A percentile compares a stretch with the other conserved stretches of the same genome.
Conservation (phyloP, 306 rosid species). For the Trifolium subterraneum region DNA sequence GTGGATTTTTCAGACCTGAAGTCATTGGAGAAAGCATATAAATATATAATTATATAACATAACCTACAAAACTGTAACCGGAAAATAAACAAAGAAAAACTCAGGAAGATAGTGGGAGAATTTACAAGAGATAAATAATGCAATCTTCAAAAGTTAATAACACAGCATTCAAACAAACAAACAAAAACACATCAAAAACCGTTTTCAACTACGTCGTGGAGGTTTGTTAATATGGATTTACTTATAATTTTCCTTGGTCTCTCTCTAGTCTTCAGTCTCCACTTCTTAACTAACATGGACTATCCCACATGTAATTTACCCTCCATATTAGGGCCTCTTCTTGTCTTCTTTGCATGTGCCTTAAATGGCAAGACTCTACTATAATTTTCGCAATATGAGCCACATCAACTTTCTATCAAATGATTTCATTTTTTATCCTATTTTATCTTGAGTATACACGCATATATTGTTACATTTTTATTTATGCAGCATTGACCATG, state of each 20-base stretch:
- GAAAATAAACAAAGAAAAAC: constrained; percentile 7
- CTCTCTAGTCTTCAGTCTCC: not conserved
- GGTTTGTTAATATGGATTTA: not conserved
- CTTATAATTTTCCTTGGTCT: not conserved
- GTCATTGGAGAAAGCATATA: constrained; percentile 39
- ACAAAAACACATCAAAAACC: not conserved
- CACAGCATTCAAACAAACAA: constrained; percentile 3
- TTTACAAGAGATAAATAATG: constrained; percentile 22
- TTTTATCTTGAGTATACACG: not conserved
- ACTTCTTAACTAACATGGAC: not conserved
- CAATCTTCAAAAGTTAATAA: constrained; percentile 26
- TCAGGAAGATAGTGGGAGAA: not conserved
- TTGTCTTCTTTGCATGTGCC: not conserved
- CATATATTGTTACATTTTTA: not conserved
- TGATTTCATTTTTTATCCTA: not conserved
- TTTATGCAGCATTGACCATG: not conserved
- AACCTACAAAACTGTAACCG: constrained; percentile 17
- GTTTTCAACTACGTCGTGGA: not conserved
- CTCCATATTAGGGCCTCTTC: not conserved
- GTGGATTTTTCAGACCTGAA: constrained; percentile 92
- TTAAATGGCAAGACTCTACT: not conserved
- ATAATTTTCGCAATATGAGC: not conserved
- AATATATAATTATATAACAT: constrained; percentile 8
- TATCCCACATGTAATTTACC: not conserved
- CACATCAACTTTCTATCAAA: not conserved